Evolutionary conservation across 2,329 filamentous ascomycete genomes (phyloP).

Genomic region (Pezicula radicicola): DNA sequence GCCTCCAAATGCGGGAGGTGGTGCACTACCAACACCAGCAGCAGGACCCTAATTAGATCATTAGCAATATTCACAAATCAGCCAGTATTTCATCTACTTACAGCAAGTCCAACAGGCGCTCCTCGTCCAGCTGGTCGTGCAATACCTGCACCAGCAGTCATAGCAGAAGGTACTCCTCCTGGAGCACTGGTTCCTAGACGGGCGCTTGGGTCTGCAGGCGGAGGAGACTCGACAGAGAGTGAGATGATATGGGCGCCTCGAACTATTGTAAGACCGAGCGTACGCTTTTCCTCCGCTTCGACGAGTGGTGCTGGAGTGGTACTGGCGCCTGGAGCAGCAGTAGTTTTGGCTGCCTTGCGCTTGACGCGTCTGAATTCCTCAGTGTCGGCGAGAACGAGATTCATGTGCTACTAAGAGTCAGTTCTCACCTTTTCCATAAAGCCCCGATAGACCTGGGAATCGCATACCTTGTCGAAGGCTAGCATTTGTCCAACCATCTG

Average conservation of each 20-base stretch:
- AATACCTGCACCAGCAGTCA: conserved; percentile 84
- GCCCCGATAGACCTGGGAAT: no score
- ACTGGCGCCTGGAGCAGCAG: conserved; percentile 50
- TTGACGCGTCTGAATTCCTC: conserved; percentile 95
- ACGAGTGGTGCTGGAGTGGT: conserved; percentile 64
- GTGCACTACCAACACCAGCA: conserved; percentile 79
- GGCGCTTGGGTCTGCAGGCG: conserved; percentile 87
- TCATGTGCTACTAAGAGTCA: conserved; percentile 75
- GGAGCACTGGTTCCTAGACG: conserved; percentile 77
- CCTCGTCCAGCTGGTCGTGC: conserved; percentile 89
- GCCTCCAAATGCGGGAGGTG: conserved; percentile 55
- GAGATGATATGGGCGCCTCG: conserved; percentile 94
- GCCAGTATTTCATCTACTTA: conserved; percentile 31
- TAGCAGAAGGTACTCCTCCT: conserved; percentile 60
- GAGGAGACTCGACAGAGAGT: conserved; percentile 91
- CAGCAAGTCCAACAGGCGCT: conserved; percentile 76
- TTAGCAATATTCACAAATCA: conserved; percentile 21
- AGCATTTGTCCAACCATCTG: conserved; percentile 98
- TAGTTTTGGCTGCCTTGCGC: conserved; percentile 73
- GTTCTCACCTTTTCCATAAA: no score
- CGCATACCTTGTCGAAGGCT: conserved; percentile 87
- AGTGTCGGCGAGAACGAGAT: conserved; percentile 95
- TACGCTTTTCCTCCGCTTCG: conserved; percentile 94
- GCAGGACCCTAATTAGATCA: conserved; percentile 63
- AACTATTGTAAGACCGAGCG: conserved; percentile 91